Percentiles rank a stretch among this genome's conserved stretches.
phyloP scores from a whole-genome alignment of 129 eudicot species.

The Deinandra increscens region DNA sequence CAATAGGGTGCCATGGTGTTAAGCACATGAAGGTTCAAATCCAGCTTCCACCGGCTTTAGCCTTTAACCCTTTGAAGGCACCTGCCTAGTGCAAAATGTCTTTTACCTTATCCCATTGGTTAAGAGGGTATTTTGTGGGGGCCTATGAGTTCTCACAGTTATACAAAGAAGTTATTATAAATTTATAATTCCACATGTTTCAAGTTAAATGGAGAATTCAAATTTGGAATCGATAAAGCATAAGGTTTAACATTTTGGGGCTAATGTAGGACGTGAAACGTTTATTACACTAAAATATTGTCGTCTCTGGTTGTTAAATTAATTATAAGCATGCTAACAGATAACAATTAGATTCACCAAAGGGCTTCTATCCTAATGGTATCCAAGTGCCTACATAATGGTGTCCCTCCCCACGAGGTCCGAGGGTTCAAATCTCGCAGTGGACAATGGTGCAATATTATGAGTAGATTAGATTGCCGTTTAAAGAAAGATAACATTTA shows the following conservation, averaged over 20 bases:
- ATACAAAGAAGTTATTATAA: not conserved
- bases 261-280: not conserved
- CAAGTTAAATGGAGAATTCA: not conserved
- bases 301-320: not conserved
- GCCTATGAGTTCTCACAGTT: not conserved
- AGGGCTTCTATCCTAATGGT: no score
- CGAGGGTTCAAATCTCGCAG: no score
- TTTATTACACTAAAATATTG: not conserved
- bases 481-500: no score
- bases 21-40: not conserved
- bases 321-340: not conserved
- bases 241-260: not conserved
- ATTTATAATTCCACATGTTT: not conserved
- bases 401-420: no score
- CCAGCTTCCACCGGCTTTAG: not conserved
- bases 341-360: not conserved
- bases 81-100: not conserved
- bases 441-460: no score
- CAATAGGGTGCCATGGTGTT: not conserved
- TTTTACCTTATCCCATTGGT: not conserved
- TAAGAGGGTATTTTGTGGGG: not conserved
- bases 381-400: no score
- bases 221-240: conserved; percentile 17
- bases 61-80: not conserved
- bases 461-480: no score